phyloP scores from a whole-genome alignment of 345 rosid species.

The Eucalyptus pauciflora region DNA sequence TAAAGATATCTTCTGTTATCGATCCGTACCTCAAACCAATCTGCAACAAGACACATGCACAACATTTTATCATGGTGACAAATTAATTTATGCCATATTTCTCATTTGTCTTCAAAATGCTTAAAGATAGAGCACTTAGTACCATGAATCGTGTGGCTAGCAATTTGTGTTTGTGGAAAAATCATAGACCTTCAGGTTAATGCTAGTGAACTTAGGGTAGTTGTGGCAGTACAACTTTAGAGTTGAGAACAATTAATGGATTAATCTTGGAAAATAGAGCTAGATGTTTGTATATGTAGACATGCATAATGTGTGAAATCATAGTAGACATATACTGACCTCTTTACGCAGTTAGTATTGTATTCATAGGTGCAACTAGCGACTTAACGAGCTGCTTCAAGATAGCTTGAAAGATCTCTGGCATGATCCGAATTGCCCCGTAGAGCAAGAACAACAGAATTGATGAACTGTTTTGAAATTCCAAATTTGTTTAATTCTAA shows the following conservation, averaged over 20 bases:
- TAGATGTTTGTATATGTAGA: too few relatives aligned
- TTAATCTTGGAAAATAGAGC: too few relatives aligned
- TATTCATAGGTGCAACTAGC: slow-evolving; percentile 33
- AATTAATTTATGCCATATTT: too few relatives aligned
- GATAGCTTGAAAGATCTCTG: neutral
- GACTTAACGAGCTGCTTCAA: slow-evolving; percentile 29
- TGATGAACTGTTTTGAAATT: slow-evolving; percentile 20
- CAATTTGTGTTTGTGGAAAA: neutral
- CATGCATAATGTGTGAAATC: neutral
- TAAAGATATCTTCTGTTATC: slow-evolving; percentile 30
- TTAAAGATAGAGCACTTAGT: neutral
- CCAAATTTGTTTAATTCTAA: slow-evolving; percentile 13
- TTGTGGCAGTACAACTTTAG: neutral
- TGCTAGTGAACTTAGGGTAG: neutral
- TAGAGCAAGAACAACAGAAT: slow-evolving; percentile 23
- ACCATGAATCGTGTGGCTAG: neutral
- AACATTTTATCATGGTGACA: neutral
- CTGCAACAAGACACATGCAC: neutral
- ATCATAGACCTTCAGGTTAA: neutral
- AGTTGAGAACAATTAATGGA: too few relatives aligned
- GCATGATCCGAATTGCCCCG: slow-evolving; percentile 8
- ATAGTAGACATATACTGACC: neutral
- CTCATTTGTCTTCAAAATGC: neutral
- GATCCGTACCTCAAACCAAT: slow-evolving; percentile 63
- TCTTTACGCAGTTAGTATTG: slow-evolving; percentile 37